Conservation (phyloP, 495 filamentous ascomycete genomes). For the Daldinia bambusicola region DNA sequence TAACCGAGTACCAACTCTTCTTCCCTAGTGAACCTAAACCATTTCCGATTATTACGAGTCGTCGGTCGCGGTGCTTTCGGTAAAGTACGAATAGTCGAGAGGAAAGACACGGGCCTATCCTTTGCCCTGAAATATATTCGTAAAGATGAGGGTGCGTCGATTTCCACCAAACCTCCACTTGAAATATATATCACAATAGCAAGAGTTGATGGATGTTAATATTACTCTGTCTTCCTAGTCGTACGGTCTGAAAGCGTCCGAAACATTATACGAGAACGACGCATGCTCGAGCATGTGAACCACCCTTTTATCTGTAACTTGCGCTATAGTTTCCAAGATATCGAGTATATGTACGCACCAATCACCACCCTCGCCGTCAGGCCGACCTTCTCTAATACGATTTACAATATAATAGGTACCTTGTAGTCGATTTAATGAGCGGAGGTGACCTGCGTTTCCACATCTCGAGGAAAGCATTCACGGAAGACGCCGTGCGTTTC, state of each 20-base stretch:
- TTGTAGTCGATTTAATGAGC: conserved; percentile 98
- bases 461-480: conserved; percentile 97
- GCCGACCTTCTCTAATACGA: conserved; percentile 30
- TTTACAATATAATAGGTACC: conserved; percentile 71
- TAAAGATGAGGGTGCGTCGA: conserved; percentile 90
- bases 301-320: conserved; percentile 98
- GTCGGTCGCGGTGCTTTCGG: conserved; percentile 98
- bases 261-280: conserved; percentile 95
- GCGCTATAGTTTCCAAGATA: conserved; percentile 98
- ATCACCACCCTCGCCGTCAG: background rate
- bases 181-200: background rate
- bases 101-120: conserved; percentile 89
- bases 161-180: background rate
- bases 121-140: conserved; percentile 98
- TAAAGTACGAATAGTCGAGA: conserved; percentile 97
- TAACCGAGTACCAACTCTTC: conserved; percentile 24
- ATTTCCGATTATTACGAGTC: conserved; percentile 93
- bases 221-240: conserved; percentile 62
- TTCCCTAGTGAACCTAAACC: conserved; percentile 87
- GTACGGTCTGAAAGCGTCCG: conserved; percentile 97
- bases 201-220: conserved; percentile 23
- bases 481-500: conserved; percentile 94
- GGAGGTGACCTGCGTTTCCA: conserved; percentile 97
- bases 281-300: conserved; percentile 98
- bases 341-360: conserved; percentile 90